Base-by-base conservation (phyloP, 768 basidiomycete genomes). In the Pulveroboletus ravenelii region DNA sequence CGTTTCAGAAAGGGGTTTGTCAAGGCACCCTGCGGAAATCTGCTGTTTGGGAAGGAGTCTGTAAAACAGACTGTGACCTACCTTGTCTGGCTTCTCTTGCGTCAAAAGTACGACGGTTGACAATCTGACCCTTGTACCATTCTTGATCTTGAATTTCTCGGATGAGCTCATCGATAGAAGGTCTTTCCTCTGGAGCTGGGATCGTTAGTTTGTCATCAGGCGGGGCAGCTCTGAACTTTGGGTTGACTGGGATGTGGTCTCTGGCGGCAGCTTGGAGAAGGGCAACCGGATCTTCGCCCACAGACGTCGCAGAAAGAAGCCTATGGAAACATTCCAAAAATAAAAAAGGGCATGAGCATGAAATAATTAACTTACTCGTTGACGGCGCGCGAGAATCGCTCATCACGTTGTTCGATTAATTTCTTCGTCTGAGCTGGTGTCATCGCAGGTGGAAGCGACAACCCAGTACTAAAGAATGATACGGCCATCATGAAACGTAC, bases 51-150 rank as follows among this genome's bases (percentile, higher is more conserved):
- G 32, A 29, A 13, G 7, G 20, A 15, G 10, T 18, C 6, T 10
- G 3, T 14, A 12, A 30, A 13, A 36, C 1, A 42, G 32, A 2
- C 6, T 42, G 18, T 5, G 34, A 45, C 54, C 8, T 45, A 80
- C 89, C 87, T 52, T 69, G 72, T 46, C 72, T 69, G 9, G 78
- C 78, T 20, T 70, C 70, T 57, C 76, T 82, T 3, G 78, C 77
- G 10, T 76, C 74, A 17, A 84, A 71, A 0, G 74, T 78, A 41
- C 78, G 75, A 34, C 77, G 73, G 49, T 80, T 71, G 5, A 74
- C 72, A 29, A 94, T 86, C 67, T 93, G 89, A 17, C 77, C 77
- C 44, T 71, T 70, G 63, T 88, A 93, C 82, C 86, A 87, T 0
- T 74, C 69, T 51, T 84, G 77, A 29, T 70, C 67, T 47, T 67